Base-by-base conservation (phyloP, 2,329 filamentous ascomycete species). In the Xylaria sp. region DNA sequence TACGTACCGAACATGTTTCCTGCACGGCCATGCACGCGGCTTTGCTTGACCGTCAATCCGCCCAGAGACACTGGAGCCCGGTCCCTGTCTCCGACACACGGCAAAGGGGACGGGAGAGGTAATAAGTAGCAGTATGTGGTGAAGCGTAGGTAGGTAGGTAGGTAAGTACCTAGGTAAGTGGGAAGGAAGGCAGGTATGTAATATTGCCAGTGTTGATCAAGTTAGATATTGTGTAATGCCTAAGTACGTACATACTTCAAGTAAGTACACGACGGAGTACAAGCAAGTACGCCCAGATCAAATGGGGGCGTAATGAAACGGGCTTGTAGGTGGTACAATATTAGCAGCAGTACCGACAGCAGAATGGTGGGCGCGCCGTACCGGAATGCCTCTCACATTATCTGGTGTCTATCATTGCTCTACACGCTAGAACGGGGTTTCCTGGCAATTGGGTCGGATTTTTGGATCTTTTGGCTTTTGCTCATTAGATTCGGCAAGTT, bases 31-130 rank as follows among this genome's bases (percentile, higher is more conserved):
- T 62, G 65, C 71, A 64, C 62, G 64, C 71, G 71, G 69, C 69
- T 64, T 71, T 68, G 57, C 64, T 68, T 65, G 56, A 72, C 71
- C 69, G 69, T 68, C 64, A 66, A 68, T 60, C 69, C 66, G 66
- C 65, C 48, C 66, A 50, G 54, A 31, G 66, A 25, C 39, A 55
- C 59, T 70, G 65, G 65, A 63, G 58, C 70, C 67, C 65, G 65
- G 69, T 68, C 63, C 70, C 65, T 68, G 68, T 64, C 63, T 58
- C 66, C 65, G 64, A 69, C 58, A 67, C 58, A 65, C 28, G 57
- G 61, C 54, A 57, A 61, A 56, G 52, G 39, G 59, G 56, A 20
- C 13, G 39, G 9, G 10, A 25, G 31, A 28, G 18, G 20, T 48
- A 13, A 18, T 44, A 28, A 28, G 39, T 44, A 44, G 10, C 39